Evolutionary conservation across 371 early-diverging fungal genomes (phyloP).

Genomic region (Apophysomyces variabilis): DNA sequence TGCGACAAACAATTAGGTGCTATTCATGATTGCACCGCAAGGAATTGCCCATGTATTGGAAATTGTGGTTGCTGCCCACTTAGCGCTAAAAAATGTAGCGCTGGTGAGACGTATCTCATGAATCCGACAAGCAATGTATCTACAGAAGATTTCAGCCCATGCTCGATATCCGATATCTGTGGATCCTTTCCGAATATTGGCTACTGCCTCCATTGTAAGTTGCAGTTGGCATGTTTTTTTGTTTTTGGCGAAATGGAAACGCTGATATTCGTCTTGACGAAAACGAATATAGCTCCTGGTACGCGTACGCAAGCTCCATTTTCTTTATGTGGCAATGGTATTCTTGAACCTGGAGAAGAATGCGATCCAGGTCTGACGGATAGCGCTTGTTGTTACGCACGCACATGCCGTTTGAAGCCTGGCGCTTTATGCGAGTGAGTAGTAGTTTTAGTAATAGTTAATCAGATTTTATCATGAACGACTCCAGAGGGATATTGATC

Average conservation of each 20-base stretch:
- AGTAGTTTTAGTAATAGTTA: not conserved
- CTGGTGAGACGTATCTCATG: slow-evolving; percentile 79
- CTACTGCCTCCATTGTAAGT: slow-evolving; percentile 63
- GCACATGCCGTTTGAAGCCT: slow-evolving; percentile 79
- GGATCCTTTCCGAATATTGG: slow-evolving; percentile 57
- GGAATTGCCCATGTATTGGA: slow-evolving; percentile 62
- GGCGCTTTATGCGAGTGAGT: slow-evolving; percentile 77
- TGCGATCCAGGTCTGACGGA: slow-evolving; percentile 90
- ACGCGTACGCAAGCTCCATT: slow-evolving; percentile 36
- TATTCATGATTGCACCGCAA: slow-evolving; percentile 72
- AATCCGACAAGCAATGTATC: slow-evolving; percentile 86
- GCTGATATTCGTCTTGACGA: no score
- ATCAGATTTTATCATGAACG: no score
- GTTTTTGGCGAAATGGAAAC: no score
- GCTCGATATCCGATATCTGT: slow-evolving; percentile 81
- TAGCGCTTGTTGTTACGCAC: slow-evolving; percentile 82
- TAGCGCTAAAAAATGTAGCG: slow-evolving; percentile 77
- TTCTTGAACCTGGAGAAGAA: slow-evolving; percentile 88
- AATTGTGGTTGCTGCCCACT: slow-evolving; percentile 77
- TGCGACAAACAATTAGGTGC: slow-evolving; percentile 23
- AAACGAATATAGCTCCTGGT: slow-evolving; percentile 31
- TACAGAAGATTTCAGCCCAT: slow-evolving; percentile 80
- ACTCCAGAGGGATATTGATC: not conserved
- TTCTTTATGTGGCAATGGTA: slow-evolving; percentile 93
- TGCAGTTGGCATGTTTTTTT: no score